These are phyloP conservation scores for Flaveria sonorensis DNA, from an alignment of 129 eudicot species.

Conservation along the genomic window DNA sequence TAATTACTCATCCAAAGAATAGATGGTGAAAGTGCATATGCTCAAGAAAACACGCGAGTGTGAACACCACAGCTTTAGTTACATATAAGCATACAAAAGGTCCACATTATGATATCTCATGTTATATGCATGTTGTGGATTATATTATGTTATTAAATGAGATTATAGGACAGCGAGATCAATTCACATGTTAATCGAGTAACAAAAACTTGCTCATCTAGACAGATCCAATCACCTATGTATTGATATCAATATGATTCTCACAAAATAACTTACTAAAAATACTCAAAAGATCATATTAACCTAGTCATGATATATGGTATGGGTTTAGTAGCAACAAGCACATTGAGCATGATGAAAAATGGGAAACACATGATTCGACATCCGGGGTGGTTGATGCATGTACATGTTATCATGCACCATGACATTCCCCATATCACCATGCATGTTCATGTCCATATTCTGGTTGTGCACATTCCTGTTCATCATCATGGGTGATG, in stretches of 20 bases:
- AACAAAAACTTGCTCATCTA: constrained; percentile 16
- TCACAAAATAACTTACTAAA: constrained; percentile 16
- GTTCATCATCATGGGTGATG: constrained; percentile 26
- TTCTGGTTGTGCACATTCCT: constrained; percentile 13
- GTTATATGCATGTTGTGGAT: background rate
- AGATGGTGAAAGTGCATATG: background rate
- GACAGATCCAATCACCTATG: background rate
- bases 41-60: too few species aligned
- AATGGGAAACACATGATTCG: constrained; percentile 32
- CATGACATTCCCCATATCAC: constrained; percentile 28
- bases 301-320: background rate
- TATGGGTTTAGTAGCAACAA: constrained; percentile 23
- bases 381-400: constrained; percentile 41
- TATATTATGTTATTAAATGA: background rate
- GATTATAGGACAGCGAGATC: constrained; percentile 6
- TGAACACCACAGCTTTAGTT: too few species aligned
- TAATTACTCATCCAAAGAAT: constrained; percentile 23
- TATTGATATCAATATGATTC: constrained; percentile 8
- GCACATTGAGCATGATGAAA: constrained; percentile 22
- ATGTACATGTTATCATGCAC: constrained; percentile 39
- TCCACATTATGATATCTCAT: background rate
- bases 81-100: too few species aligned
- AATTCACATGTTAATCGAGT: constrained; percentile 23
- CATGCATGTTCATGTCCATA: constrained; percentile 26
- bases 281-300: constrained; percentile 17